phyloP scores from a whole-genome alignment of 768 basidiomycete species.

The Strobilomyces echinocephalus region DNA sequence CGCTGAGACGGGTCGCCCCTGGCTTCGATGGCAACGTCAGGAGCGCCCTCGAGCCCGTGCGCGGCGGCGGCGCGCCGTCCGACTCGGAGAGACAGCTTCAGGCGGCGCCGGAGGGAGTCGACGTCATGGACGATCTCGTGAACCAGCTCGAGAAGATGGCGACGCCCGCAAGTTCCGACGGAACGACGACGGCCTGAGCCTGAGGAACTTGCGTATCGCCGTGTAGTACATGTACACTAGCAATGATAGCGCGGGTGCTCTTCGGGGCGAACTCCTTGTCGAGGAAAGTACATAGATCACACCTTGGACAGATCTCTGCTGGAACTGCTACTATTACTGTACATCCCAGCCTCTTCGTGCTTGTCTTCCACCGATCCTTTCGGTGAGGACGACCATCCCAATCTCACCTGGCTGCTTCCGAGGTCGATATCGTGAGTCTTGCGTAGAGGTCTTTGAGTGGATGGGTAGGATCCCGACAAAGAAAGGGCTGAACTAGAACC shows the following conservation, averaged over 20 bases:
- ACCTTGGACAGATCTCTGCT: no score
- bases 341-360: no score
- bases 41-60: conserved; percentile 40
- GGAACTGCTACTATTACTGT: no score
- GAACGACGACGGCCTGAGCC: neutral
- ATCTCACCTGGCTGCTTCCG: conserved; percentile 5
- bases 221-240: neutral
- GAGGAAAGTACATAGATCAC: no score
- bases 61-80: conserved; percentile 1
- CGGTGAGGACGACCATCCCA: conserved; percentile 10
- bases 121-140: conserved; percentile 81
- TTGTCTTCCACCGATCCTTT: conserved; percentile 14
- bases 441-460: conserved; percentile 12
- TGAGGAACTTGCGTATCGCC: neutral
- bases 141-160: conserved; percentile 73
- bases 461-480: conserved; percentile 12
- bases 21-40: conserved; percentile 67
- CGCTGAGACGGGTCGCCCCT: conserved; percentile 73
- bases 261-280: no score
- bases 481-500: conserved; percentile 12
- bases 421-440: conserved; percentile 6
- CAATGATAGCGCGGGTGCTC: no score
- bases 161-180: neutral
- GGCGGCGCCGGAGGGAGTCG: conserved; percentile 25
- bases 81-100: conserved; percentile 7